Evolutionary conservation across 495 filamentous ascomycete genomes (phyloP).

Genomic region (Tuber borchii): DNA sequence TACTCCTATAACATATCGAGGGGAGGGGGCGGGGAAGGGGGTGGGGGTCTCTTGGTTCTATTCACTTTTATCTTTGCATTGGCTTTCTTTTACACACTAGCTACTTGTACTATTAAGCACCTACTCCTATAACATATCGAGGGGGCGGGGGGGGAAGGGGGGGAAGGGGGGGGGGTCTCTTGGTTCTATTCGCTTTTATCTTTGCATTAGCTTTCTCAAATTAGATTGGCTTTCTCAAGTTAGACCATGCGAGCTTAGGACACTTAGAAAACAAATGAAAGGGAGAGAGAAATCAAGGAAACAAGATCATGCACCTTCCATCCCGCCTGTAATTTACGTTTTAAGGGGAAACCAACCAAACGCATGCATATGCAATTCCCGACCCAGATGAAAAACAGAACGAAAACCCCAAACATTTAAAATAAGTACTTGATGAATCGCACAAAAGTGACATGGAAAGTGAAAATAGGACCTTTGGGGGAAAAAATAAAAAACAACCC

Average conservation of each 20-base stretch:
- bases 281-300: not conserved
- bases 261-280: not conserved
- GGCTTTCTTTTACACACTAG: no score
- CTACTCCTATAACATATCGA: no score
- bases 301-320: not conserved
- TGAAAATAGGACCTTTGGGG: not conserved
- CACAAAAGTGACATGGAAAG: not conserved
- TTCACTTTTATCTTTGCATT: no score
- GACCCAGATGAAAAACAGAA: not conserved
- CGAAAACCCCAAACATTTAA: not conserved
- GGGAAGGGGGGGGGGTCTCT: not conserved
- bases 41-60: no score
- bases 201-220: not conserved
- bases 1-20: no score
- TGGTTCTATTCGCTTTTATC: not conserved
- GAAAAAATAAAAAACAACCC: not conserved
- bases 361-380: slow-evolving; percentile 1
- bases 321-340: not conserved
- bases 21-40: no score
- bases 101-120: no score
- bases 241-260: not conserved
- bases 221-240: no score
- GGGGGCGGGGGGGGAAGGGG: no score
- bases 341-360: not conserved
- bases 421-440: slow-evolving; percentile 12